Percentiles rank a stretch among this genome's conserved stretches.
Evolutionary conservation across 1,284 basidiomycete genomes (phyloP).

Genomic region (Wolfiporia cocos): DNA sequence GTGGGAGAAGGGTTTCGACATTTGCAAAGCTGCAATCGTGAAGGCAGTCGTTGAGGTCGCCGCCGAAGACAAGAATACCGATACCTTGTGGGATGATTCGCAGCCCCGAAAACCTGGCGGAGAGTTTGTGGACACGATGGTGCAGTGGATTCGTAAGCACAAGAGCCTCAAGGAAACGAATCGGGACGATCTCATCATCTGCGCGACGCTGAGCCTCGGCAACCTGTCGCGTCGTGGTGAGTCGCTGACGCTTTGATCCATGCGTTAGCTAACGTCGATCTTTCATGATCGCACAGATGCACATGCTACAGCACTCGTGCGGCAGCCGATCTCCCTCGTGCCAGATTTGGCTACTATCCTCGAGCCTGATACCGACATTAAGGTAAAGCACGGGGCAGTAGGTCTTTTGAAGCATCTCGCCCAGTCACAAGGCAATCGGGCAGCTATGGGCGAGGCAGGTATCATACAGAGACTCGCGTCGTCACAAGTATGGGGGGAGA

Average conservation of each 20-base stretch:
- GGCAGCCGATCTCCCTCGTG: conserved; percentile 43
- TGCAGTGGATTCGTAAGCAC: conserved; percentile 66
- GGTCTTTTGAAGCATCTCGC: conserved; percentile 83
- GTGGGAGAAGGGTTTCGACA: conserved; percentile 68
- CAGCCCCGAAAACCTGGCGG: conserved; percentile 54
- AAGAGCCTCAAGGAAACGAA: conserved; percentile 28
- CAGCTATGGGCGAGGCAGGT: conserved; percentile 53
- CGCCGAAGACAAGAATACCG: conserved; percentile 76
- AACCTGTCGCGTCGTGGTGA: conserved; percentile 76
- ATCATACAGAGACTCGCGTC: conserved; percentile 56
- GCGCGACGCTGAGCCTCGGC: conserved; percentile 76
- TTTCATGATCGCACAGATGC: conserved; percentile 40
- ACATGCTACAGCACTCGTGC: conserved; percentile 54
- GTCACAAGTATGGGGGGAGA: conserved; percentile 70
- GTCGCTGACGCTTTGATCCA: conserved; percentile 13
- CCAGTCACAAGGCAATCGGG: conserved; percentile 63
- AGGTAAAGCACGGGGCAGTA: conserved; percentile 80
- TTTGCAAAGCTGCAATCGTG: conserved; percentile 80
- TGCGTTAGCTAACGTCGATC: conserved; percentile 5
- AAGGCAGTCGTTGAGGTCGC: conserved; percentile 82
- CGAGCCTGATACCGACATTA: conserved; percentile 50
- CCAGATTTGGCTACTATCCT: conserved; percentile 33
- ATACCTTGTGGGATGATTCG: conserved; percentile 67
- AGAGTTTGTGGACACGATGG: conserved; percentile 68
- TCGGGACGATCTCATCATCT: conserved; percentile 77